These are phyloP conservation scores for Fusarium succisae DNA, from an alignment of 2,329 filamentous ascomycete species.

Conservation along the genomic window DNA sequence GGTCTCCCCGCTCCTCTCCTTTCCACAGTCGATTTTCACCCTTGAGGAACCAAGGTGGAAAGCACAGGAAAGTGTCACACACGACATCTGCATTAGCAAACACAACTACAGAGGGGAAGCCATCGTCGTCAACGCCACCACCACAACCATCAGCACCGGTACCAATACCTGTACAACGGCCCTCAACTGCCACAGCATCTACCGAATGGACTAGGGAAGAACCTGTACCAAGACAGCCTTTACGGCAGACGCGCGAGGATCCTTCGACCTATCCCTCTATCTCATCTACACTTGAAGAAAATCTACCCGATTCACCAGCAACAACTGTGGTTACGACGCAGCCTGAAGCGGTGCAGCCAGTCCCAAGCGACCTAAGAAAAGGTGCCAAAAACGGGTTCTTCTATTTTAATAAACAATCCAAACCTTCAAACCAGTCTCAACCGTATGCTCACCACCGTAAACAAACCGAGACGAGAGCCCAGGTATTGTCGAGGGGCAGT, in stretches of 20 bases:
- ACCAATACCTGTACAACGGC: slow-evolving; percentile 4
- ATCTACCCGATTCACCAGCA: slow-evolving; percentile 30
- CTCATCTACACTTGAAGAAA: slow-evolving; percentile 40
- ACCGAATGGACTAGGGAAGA: slow-evolving; percentile 31
- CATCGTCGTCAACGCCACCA: slow-evolving; percentile 1
- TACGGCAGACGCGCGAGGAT: slow-evolving; percentile 41
- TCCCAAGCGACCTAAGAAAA: slow-evolving; percentile 52
- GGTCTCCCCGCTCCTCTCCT: slow-evolving; percentile 58
- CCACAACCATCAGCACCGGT: neutral
- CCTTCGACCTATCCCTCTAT: slow-evolving; percentile 41
- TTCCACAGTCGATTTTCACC: slow-evolving; percentile 55
- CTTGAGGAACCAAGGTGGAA: slow-evolving; percentile 38
- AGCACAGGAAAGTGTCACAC: slow-evolving; percentile 39
- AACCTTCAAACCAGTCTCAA: slow-evolving; percentile 50
- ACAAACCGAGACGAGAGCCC: slow-evolving; percentile 49
- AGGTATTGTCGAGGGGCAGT: slow-evolving; percentile 51
- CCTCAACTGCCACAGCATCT: slow-evolving; percentile 29
- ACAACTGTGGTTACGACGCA: slow-evolving; percentile 26
- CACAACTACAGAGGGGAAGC: slow-evolving; percentile 3
- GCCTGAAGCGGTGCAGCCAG: slow-evolving; percentile 16
- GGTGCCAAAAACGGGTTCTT: slow-evolving; percentile 61
- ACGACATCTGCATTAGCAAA: slow-evolving; percentile 34
- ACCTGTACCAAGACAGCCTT: slow-evolving; percentile 39
- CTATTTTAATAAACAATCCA: slow-evolving; percentile 59
- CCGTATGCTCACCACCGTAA: slow-evolving; percentile 40